Evolutionary conservation across 2,329 filamentous ascomycete species (phyloP), one percentile per base, ranked within the genome.

Genomic region (Fusarium sp.): DNA sequence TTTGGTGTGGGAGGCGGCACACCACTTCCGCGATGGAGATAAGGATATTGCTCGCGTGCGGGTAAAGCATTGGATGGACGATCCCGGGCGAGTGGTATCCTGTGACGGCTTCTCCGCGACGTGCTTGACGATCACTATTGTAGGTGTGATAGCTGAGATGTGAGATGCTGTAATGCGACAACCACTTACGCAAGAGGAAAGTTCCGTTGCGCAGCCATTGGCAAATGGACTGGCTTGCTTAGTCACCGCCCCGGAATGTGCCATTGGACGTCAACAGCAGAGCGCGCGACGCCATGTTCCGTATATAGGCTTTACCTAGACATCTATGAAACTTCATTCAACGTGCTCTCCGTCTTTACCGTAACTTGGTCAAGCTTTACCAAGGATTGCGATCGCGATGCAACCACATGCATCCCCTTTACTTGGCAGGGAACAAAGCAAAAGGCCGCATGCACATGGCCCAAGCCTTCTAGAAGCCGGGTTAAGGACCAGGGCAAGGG

Each of bases 401-500:
- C 8, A 9, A 39, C 8, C 15, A 13, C 8, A 26, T 17, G 17
- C 22, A 17, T 50, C 18, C 33, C 49, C 36, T 22, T 65, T 36
- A 17, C 43, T 44, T 9, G n/a, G 5, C 46, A 34, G 18, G 28
- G 38, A 36, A 8, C 15, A 7, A 28, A 40, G 36, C 48, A 54
- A 59, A 63, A 70, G 43, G 39, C 18, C 66, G 57, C 66, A 67
- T 66, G 61, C 66, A 53, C 66, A 67, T 66, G 62, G 62, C 24
- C 62, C 48, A 66, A 66, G 55, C 61, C 61, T 55, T 33, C 33
- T 13, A 18, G 22, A 63, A 50, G 39, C 44, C 39, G 20, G 58
- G 53, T 60, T 38, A 31, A 44, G 46, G 28, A 31, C 28, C 28
- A 31, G 28, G 43, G 26, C 38, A 44, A 61, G 61, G 63, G 38